Evolutionary conservation across 768 basidiomycete species (phyloP), one percentile per base, ranked within the genome.

Genomic region (Trichaptum fuscoviolaceum): DNA sequence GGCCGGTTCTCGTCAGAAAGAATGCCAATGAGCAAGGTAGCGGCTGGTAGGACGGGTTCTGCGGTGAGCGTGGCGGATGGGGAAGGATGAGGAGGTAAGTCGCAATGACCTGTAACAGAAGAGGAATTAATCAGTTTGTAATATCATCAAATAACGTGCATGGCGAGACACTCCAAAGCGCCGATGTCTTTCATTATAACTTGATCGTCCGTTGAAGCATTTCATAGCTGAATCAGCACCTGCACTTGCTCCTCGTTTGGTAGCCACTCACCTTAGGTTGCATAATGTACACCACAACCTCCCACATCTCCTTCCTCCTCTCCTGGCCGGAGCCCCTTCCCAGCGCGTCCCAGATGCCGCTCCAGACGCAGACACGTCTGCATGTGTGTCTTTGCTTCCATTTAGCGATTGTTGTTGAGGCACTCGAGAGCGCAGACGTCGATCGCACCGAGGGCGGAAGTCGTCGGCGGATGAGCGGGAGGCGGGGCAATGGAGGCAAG

Each of bases 401-500:
- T 71, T 76, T 26, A 79, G 69, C 64, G 80, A 82, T 1, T 81
- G 73, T 98, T 97, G 72, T 92, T 95, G 61, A 98, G 81, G 72
- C 95, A 95, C 74, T 96, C 94, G 27, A 96, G 81, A 10, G 94
- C 92, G 69, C 88, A 83, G 66, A 93, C 81, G 73, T 97, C 95
- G 63, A 96, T 87, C 7, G 90, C 86, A 68, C 91, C 85, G 59
- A 98, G 84, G 10, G 82, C 90, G 26, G 94, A 92, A 0, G 95
- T 96, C 15, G 90, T 95, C 1, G 95, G 95, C 52, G 94, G 92
- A 73, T 96, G 92, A 24, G 83, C 80, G 0, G 93, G 95, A 12
- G 85, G 85, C 5, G 83, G 77, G 25, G 85, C 82, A 20, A 84
- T 84, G 3, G 83, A 77, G 26, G 85, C 81, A 20, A 84, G 80